Evolutionary conservation across 1,139 yeast species (phyloP).

Genomic region (Geotrichum carabidarum): DNA sequence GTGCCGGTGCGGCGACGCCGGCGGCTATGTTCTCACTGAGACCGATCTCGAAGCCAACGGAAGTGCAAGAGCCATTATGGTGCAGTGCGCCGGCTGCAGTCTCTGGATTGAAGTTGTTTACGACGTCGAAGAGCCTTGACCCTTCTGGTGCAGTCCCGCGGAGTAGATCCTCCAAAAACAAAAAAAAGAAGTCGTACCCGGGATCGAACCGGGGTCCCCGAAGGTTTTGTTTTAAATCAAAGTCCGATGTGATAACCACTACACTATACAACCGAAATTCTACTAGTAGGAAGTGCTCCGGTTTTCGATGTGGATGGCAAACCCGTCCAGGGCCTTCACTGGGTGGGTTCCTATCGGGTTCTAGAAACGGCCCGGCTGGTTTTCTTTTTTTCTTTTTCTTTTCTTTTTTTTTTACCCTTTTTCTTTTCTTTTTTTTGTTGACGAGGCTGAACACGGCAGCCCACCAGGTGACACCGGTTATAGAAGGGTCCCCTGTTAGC

Average conservation of each 20-base stretch:
- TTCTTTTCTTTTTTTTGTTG: too few species aligned
- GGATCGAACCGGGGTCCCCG: conserved; percentile 37
- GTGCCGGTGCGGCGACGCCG: conserved; percentile 61
- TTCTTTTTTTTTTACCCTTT: too few species aligned
- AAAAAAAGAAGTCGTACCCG: conserved; percentile 33
- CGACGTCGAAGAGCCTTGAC: conserved; percentile 37
- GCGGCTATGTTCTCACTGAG: conserved; percentile 58
- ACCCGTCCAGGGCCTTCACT: too few species aligned
- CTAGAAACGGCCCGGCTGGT: too few species aligned
- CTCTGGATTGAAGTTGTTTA: conserved; percentile 75
- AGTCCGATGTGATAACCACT: conserved; percentile 34
- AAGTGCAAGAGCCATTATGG: conserved; percentile 56
- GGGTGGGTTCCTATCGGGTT: too few species aligned
- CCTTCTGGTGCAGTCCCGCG: neutral
- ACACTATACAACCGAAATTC: conserved; percentile 32
- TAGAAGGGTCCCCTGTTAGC: too few species aligned
- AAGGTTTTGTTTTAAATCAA: conserved; percentile 24
- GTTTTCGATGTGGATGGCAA: too few species aligned
- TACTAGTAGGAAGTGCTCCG: neutral
- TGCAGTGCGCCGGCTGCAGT: conserved; percentile 79
- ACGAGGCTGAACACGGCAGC: too few species aligned
- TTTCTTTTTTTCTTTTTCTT: too few species aligned
- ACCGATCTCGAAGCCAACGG: conserved; percentile 52
- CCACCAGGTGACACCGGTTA: too few species aligned
- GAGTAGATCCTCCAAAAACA: too few species aligned